phyloP scores from a whole-genome alignment of 371 early-diverging fungal genomes.

The Amoeboaphelidium protococcarum region DNA sequence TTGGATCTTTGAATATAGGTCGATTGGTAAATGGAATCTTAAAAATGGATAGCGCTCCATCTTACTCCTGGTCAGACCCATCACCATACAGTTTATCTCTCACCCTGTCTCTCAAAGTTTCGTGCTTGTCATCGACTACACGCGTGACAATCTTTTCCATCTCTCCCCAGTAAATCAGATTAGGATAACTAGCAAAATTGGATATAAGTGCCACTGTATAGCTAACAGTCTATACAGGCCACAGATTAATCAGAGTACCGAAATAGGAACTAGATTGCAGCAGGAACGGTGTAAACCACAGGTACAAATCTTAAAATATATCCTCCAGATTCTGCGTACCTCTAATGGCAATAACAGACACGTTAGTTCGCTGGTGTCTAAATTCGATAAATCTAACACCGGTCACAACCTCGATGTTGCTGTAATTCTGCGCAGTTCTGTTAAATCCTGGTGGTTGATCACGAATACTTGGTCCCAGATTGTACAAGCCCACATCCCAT shows the following conservation, averaged over 20 bases:
- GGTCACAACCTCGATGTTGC: too few species aligned
- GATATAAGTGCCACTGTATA: slow-evolving; percentile 1
- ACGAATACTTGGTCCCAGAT: too few species aligned
- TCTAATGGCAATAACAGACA: slow-evolving; percentile 4
- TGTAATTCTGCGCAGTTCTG: too few species aligned
- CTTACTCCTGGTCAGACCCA: too few species aligned
- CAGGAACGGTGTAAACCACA: slow-evolving; percentile 3
- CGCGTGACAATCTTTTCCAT: not conserved
- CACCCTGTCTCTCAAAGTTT: too few species aligned
- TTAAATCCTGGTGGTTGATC: too few species aligned
- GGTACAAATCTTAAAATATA: slow-evolving; percentile 7
- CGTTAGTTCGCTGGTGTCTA: not conserved
- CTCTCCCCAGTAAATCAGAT: not conserved
- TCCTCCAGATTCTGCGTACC: slow-evolving; percentile 5
- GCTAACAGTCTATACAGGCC: slow-evolving; percentile 6
- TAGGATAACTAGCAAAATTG: not conserved
- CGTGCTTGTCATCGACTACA: not conserved
- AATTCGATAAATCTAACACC: not conserved
- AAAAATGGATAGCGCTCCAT: too few species aligned
- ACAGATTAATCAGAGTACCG: slow-evolving; percentile 4
- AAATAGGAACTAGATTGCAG: slow-evolving; percentile 3
- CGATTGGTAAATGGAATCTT: too few species aligned
- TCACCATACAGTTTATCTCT: not conserved
- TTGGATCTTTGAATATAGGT: too few species aligned
- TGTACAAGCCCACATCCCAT: not conserved